Base-by-base conservation (phyloP, 176 grass and related monocot genomes). In the Eremochloa ophiuroides region DNA sequence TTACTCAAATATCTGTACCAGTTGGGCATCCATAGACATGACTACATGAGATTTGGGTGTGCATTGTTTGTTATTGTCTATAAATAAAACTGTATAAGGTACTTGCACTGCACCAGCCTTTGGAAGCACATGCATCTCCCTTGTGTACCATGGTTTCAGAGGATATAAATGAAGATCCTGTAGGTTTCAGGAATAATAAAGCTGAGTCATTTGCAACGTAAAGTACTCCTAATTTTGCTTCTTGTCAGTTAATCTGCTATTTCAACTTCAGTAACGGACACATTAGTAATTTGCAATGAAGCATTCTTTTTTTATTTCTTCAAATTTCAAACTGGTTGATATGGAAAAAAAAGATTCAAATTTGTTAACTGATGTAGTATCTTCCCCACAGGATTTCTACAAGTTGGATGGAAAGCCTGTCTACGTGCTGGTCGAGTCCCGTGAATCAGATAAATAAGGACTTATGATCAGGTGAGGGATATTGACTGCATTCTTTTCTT, bases 331-430 rank as follows among this genome's bases (percentile, higher is more conserved):
- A 70, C 37, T 15, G 38, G n/a, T 43, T 16, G 67, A 27, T 27
- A 13, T 17, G 41, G 39, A 17, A 43, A 40, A 43, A 40, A 69
- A 3, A 1, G 66, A 4, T 63, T 73, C 12, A 42, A 63, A 60
- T 22, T 69, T 15, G 11, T 71, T 76, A 11, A 59, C 76, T 29
- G 76, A 70, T 17, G 42, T 37, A n/a, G 2, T 18, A 73, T 38
- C 50, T 76, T 44, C 18, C 63, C 11, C 76, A 64, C 84, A 95
- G 95, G 85, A 91, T 76, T 82, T 75, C 41, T 93, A 75, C 78
- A 93, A 90, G 86, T 87, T 98, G 25, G 79, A 89, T 25, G 95
- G 92, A 18, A 95, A 95, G 63, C 88, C 95, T 8, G 95, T 95
- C 2, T 89, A 95, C 28, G 88, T 95, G 5, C 75, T 95, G 40